Evolutionary conservation across 169 alveolate species (phyloP).

Genomic region (Cryptosporidium bovis): DNA sequence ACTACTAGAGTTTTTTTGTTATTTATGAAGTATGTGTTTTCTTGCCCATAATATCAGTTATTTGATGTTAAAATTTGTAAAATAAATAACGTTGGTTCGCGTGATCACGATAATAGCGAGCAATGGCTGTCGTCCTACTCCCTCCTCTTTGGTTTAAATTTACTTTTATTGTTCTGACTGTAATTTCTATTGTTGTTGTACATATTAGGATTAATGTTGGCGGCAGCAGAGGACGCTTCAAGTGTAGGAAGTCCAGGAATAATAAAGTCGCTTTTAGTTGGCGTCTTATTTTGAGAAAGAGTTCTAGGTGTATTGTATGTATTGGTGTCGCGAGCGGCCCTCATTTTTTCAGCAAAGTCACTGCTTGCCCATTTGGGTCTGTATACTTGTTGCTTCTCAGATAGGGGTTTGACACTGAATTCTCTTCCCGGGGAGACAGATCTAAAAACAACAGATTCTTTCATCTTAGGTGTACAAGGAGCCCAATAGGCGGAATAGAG

Average conservation of each 20-base stretch:
- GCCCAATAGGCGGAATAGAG: slow-evolving; percentile 68
- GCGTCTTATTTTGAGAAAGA: background rate
- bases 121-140: background rate
- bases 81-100: too few relatives aligned
- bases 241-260: slow-evolving; percentile 72
- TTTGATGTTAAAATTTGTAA: too few relatives aligned
- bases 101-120: too few relatives aligned
- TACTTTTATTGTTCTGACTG: background rate
- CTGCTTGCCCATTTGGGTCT: slow-evolving; percentile 74
- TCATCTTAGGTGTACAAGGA: slow-evolving; percentile 6
- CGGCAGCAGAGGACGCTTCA: slow-evolving; percentile 53
- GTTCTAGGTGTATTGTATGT: slow-evolving; percentile 9
- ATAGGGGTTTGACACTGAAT: slow-evolving; percentile 29
- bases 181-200: background rate
- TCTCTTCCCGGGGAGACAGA: slow-evolving; percentile 75
- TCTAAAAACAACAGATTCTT: slow-evolving; percentile 23
- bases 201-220: background rate
- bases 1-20: too few relatives aligned
- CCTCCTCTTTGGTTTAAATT: slow-evolving; percentile 4
- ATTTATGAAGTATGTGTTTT: too few relatives aligned
- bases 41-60: too few relatives aligned
- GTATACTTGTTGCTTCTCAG: slow-evolving; percentile 55
- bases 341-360: slow-evolving; percentile 71
- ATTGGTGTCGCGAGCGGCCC: slow-evolving; percentile 58
- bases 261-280: slow-evolving; percentile 22